Conservation (phyloP, 225 moss, liverwort and hornwort genomes). For the Rhytidiadelphus loreus region DNA sequence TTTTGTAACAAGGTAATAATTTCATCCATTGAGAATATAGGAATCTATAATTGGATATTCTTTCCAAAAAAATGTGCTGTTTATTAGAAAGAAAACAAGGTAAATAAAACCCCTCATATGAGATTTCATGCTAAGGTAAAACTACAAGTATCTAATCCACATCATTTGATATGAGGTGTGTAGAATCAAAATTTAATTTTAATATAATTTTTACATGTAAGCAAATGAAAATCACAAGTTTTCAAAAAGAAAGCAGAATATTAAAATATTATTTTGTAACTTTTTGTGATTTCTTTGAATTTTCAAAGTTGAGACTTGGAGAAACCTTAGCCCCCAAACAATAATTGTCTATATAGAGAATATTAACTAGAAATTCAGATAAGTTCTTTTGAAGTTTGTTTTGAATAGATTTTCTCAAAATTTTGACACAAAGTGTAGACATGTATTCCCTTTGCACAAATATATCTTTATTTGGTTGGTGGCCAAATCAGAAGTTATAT, state of each 20-base stretch:
- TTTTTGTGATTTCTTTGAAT: not conserved
- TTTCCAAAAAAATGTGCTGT: not conserved
- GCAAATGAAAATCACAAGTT: not conserved
- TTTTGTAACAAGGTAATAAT: not conserved
- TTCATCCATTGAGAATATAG: not conserved
- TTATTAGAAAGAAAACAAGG: accelerated
- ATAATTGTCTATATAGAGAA: not conserved
- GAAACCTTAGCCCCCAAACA: not conserved
- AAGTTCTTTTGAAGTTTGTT: not conserved
- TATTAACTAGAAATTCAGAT: accelerated
- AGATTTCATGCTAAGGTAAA: not conserved
- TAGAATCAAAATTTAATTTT: not conserved
- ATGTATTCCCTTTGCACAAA: not conserved
- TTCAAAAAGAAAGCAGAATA: too few species aligned
- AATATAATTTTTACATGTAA: not conserved
- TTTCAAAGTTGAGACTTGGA: not conserved
- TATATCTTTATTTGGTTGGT: too few species aligned
- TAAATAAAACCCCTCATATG: not conserved
- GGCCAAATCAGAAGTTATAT: not conserved
- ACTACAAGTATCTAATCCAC: not conserved
- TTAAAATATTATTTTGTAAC: not conserved
- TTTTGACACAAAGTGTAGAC: too few species aligned
- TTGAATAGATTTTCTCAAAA: not conserved
- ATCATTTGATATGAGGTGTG: not conserved
- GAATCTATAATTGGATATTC: too few species aligned